Evolutionary conservation across 257 asterid species (phyloP), one percentile per base, ranked within the genome.

Genomic region (Cynanchum wilfordii): DNA sequence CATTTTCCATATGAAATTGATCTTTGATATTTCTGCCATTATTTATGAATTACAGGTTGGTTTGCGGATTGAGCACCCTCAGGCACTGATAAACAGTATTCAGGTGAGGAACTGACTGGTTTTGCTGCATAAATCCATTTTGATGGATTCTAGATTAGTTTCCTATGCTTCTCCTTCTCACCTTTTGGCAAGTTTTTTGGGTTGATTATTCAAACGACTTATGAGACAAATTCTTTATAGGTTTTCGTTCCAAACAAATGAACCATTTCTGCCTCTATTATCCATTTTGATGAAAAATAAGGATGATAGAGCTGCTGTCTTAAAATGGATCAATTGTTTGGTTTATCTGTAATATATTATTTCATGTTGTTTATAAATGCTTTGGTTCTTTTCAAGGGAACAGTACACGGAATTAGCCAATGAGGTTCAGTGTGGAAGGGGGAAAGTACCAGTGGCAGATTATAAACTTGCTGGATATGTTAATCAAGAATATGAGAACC

Each of bases 371-470:
- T 65, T 42, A 19, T 73, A 12, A 63, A 38, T 42, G 29, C 24
- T 65, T 63, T 45, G 10, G 13, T 66, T 70, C 56, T 54, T 6
- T 73, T 56, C 45, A 71, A 58, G 40, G 72, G 52, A 79, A 83
- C 91, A 94, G 98, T 94, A 94, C 79, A 85, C 97, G 69, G 92
- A 72, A 67, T 88, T 91, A 81, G 93, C 96, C 69, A 75, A 80
- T 72, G 96, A 94, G 83, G 97, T 94, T 78, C 86, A 59, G 58
- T 75, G 81, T 76, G 98, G 97, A 76, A 92, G 94, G 47, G 99
- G 98, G 52, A 91, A 90, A 87, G 88, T 94, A 25, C 98, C 99
- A 9, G 99, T 94, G 59, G 99, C 98, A 59, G 99, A 95, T 82
- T 92, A 95, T 84, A 96, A 95, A 82, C 87, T 95, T 74, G 90